Conservation (phyloP, 805 yeast species). For the Cyberlindnera meyerae region DNA sequence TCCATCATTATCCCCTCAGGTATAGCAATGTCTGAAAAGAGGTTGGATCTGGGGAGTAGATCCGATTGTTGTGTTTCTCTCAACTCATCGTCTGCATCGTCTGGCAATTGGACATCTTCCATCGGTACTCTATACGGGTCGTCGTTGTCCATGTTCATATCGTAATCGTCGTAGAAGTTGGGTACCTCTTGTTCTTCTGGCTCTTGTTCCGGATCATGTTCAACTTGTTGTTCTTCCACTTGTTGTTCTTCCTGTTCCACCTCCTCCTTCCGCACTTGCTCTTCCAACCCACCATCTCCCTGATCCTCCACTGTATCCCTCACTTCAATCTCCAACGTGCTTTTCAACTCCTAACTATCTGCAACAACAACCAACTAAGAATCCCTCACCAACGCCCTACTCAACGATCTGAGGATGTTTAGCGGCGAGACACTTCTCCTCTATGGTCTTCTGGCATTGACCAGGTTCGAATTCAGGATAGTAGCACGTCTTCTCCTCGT, state of each 20-base stretch:
- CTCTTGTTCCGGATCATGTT: neutral
- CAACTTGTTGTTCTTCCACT: neutral
- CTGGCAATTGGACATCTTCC: no score
- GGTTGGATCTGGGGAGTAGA: conserved; percentile 1
- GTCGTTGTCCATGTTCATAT: neutral
- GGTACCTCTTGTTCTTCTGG: neutral
- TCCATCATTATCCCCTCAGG: conserved; percentile 25
- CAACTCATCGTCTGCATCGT: neutral
- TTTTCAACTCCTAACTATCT: neutral
- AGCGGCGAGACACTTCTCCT: conserved; percentile 21
- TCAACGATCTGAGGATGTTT: conserved; percentile 18
- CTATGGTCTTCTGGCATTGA: conserved; percentile 20
- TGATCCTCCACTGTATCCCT: neutral
- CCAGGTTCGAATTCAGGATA: conserved; percentile 18
- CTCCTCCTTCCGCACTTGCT: no score
- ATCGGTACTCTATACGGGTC: neutral
- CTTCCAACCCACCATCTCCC: no score
- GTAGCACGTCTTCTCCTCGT: conserved; percentile 23
- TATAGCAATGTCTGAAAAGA: conserved; percentile 23
- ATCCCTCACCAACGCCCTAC: conserved; percentile 20
- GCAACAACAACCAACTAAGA: conserved; percentile 1
- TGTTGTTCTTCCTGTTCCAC: neutral
- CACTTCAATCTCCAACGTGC: neutral
- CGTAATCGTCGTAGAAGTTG: neutral
- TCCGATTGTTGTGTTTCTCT: conserved; percentile 4